phyloP scores from a whole-genome alignment of 306 rosid genomes.

The Argentina anserina region DNA sequence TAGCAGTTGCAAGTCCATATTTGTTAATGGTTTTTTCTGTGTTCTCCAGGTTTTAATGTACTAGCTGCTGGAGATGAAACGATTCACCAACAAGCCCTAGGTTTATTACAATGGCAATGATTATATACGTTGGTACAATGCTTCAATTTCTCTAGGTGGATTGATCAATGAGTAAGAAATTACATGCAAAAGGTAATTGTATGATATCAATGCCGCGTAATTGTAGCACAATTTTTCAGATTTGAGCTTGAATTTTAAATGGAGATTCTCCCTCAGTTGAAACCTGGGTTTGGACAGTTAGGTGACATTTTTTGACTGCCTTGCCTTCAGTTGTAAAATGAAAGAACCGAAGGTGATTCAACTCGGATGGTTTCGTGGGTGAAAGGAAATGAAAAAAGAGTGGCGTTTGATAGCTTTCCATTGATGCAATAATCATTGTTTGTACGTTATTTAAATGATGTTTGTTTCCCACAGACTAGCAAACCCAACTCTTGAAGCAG shows the following conservation, averaged over 20 bases:
- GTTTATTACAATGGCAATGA: constrained; percentile 65
- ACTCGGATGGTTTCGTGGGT: neutral
- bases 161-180: neutral
- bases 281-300: constrained; percentile 7
- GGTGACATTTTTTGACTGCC: neutral
- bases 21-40: neutral
- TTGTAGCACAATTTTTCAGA: no score
- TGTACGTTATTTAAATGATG: neutral
- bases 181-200: no score
- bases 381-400: neutral
- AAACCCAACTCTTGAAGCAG: no score
- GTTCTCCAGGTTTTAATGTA: constrained; percentile 65
- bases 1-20: neutral
- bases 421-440: neutral
- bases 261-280: neutral
- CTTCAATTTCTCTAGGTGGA: neutral
- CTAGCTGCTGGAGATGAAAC: constrained; percentile 83
- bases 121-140: neutral
- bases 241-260: neutral
- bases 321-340: neutral
- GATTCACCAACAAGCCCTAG: constrained; percentile 71
- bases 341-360: neutral
- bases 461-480: no score
- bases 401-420: neutral
- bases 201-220: no score